Evolutionary conservation across 2,329 filamentous ascomycete species (phyloP), one percentile per base, ranked within the genome.

Genomic region (Colletotrichum costaricense): DNA sequence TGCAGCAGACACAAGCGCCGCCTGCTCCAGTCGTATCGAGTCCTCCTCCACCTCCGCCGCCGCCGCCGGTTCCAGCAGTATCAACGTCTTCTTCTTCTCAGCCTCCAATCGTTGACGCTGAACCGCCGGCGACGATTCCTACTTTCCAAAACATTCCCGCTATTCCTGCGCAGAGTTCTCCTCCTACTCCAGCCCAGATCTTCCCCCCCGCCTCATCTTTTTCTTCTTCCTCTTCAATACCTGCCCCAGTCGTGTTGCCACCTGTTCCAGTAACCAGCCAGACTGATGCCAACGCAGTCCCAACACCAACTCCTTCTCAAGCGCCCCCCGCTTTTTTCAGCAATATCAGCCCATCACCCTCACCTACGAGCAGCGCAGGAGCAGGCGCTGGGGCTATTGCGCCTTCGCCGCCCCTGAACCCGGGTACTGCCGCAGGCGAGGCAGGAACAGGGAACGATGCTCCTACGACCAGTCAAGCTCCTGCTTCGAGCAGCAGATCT

Each of bases 231-330:
- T 60, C 66, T 33, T 67, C 69, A 26, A 33, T 42, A 26, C 69
- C 63, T 65, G 55, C 70, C 12, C 67, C 71, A 38, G 63, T 60
- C 30, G 49, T 63, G 38, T 64, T 54, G 33, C 75, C 75, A 66
- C 65, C 78, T 69, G 76, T 78, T 75, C 73, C 74, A 58, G 68
- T 79, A 78, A 78, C 76, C 78, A 83, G 79, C 80, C 76, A 79
- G 79, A 79, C 82, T 83, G 81, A 84, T 82, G 78, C 72, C 76
- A 80, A 75, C 76, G 68, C 79, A 76, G 69, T 75, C 57, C 70
- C 76, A 63, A 75, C 76, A 68, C 66, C 59, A 19, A 54, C 52
- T 22, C 58, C 69, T 52, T 54, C 38, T 63, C 49, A 72, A 38
- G 57, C 67, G 67, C 67, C 60, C n/a, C 66, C 70, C n/a, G 59